A percentile compares a stretch with the other conserved stretches of the same genome.
Evolutionary conservation across 164 flowering plant species (phyloP).

Genomic region (Echeveria elegans): DNA sequence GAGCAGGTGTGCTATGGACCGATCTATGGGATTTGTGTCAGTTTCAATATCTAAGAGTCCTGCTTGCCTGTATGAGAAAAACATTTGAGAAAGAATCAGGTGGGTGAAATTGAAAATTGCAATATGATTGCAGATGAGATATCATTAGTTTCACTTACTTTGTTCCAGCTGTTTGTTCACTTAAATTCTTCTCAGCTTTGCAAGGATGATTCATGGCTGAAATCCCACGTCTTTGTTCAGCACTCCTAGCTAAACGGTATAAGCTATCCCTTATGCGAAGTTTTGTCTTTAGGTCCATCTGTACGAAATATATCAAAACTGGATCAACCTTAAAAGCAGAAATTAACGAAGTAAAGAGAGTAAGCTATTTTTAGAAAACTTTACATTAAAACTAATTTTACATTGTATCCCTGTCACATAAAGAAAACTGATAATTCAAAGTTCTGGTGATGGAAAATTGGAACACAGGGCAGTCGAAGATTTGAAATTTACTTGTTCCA

Average conservation of each 20-base stretch:
- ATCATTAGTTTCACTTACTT: conserved; percentile 22
- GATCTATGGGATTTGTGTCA: conserved; percentile 80
- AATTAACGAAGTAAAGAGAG: neutral
- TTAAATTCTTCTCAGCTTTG: neutral
- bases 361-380: neutral
- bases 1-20: conserved; percentile 76
- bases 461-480: no score
- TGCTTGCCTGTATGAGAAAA: conserved; percentile 23
- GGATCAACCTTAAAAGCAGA: neutral
- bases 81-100: neutral
- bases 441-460: no score
- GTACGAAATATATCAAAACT: conserved; percentile 18
- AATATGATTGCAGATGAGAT: neutral
- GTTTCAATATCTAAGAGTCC: conserved; percentile 66
- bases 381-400: no score
- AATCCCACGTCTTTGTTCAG: conserved; percentile 56
- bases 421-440: no score
- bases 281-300: conserved; percentile 55
- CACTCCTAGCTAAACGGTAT: conserved; percentile 86
- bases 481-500: conserved; percentile 58
- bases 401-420: no score
- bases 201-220: conserved; percentile 12
- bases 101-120: neutral
- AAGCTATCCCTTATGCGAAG: conserved; percentile 79
- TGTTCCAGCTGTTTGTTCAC: conserved; percentile 25